Conservation (phyloP, 495 filamentous ascomycete species). For the Pyrenopolyporus hunteri region DNA sequence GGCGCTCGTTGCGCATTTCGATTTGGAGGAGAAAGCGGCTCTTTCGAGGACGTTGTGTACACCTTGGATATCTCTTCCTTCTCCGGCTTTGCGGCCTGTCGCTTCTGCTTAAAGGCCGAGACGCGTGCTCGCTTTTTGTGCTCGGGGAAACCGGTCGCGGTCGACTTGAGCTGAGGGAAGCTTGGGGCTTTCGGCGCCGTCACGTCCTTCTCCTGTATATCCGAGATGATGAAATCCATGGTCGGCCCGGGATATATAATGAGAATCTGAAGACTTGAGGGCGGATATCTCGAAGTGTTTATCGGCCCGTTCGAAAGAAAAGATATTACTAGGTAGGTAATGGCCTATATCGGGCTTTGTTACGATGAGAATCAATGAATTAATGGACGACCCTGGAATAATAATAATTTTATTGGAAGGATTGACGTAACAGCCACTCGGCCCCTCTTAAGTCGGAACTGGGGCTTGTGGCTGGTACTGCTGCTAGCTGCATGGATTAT, state of each 20-base stretch:
- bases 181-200: slow-evolving; percentile 63
- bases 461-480: slow-evolving; percentile 13
- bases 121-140: slow-evolving; percentile 76
- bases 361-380: no score
- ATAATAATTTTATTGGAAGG: neutral
- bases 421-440: slow-evolving; percentile 6
- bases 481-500: slow-evolving; percentile 5
- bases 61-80: slow-evolving; percentile 18
- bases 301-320: neutral
- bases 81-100: slow-evolving; percentile 39
- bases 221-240: slow-evolving; percentile 67
- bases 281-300: no score
- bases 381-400: neutral
- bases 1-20: slow-evolving; percentile 4
- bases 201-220: slow-evolving; percentile 77
- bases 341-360: no score
- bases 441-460: neutral
- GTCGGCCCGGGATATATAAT: no score
- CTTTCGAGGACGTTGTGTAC: slow-evolving; percentile 8
- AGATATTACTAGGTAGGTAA: no score
- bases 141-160: slow-evolving; percentile 79
- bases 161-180: slow-evolving; percentile 63
- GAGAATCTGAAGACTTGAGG: no score
- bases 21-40: slow-evolving; percentile 1
- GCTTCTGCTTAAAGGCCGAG: slow-evolving; percentile 80